Base-by-base conservation (phyloP, 1,139 yeast species). In the Saccharomyces uvarum region DNA sequence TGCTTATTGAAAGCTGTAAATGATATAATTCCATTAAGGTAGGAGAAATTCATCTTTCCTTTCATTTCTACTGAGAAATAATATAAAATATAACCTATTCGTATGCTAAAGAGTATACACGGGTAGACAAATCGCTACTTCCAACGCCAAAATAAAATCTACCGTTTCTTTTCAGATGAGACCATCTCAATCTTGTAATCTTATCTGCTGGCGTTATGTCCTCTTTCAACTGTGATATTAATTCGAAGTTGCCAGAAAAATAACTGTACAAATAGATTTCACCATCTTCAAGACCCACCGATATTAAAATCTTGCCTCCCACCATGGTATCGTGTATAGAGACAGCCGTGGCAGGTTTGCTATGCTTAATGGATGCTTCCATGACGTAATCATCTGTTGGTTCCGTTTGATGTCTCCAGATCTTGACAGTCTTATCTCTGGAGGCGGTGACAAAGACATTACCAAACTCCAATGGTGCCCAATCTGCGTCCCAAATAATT, bases 401-500 rank as follows among this genome's bases (percentile, higher is more conserved):
- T 2, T 61, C 66, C 8, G 61, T 63, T 9, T 59, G 57, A 8
- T 77, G 63, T 24, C 65, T 66, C 99, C 99, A 93, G 11, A 83
- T 64, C 67, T 88, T 89, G 51, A 91, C 70, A 16, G 80, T 78
- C 66, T 83, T 88, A 69, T 95, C 99, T 70, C 99, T 81, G 2
- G 97, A 87, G 0, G 84, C 95, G 0, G 98, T 93, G 24, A 88
- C 75, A 65, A 93, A 91, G 31, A 69, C 70, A 42, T 67, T 55
- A 8, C 74, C 75, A 56, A 59, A 71, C 21, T 64, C 72, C 9
- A 55, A 44, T 2, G 88, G 86, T 1, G 81, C 74, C 97, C 97
- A 93, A 33, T 87, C 80, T 67, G 95, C 85, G 71, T 93, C 99
- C 99, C 99, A 95, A 51, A 95, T 82, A 63, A 95, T 93, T 71